Percentiles rank a stretch among this genome's conserved stretches.
phyloP scores from a whole-genome alignment of 352 stramenopile genomes.

The Pythium rishiriense region DNA sequence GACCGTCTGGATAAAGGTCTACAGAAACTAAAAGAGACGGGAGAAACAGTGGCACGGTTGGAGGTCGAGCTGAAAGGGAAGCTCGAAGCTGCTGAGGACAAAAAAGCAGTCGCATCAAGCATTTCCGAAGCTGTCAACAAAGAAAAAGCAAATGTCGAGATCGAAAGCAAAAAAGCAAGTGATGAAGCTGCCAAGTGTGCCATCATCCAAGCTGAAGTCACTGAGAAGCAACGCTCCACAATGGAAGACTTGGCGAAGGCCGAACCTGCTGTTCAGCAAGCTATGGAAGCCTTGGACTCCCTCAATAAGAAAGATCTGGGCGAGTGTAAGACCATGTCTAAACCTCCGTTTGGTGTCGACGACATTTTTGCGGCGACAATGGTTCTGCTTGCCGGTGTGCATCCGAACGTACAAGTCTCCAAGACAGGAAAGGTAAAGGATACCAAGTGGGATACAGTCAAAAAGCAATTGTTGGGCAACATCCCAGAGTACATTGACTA shows the following conservation, averaged over 20 bases:
- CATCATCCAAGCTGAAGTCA: conserved; percentile 93
- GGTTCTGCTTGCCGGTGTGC: conserved; percentile 93
- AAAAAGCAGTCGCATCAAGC: conserved; percentile 92
- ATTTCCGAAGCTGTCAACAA: conserved; percentile 95
- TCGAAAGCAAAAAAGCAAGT: conserved; percentile 93
- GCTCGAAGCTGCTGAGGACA: conserved; percentile 95
- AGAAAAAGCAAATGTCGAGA: conserved; percentile 95
- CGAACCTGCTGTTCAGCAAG: conserved; percentile 92
- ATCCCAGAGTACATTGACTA: conserved; percentile 96
- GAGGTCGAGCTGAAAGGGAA: conserved; percentile 95
- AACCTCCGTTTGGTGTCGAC: conserved; percentile 92
- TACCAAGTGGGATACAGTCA: conserved; percentile 93
- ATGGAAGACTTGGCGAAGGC: conserved; percentile 92
- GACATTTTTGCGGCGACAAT: conserved; percentile 94
- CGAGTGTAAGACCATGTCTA: conserved; percentile 97
- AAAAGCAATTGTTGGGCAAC: conserved; percentile 94
- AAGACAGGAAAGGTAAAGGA: conserved; percentile 97
- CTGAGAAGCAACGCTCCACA: conserved; percentile 90
- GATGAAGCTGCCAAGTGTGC: conserved; percentile 92
- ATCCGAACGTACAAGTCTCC: conserved; percentile 91
- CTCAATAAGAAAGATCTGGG: conserved; percentile 97
- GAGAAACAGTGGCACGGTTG: conserved; percentile 90
- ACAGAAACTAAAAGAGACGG: conserved; percentile 92
- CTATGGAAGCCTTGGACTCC: conserved; percentile 96
- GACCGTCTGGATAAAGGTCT: conserved; percentile 92